These are phyloP conservation scores for Byssothecium circinans DNA, from an alignment of 2,329 filamentous ascomycete species.

Conservation along the genomic window DNA sequence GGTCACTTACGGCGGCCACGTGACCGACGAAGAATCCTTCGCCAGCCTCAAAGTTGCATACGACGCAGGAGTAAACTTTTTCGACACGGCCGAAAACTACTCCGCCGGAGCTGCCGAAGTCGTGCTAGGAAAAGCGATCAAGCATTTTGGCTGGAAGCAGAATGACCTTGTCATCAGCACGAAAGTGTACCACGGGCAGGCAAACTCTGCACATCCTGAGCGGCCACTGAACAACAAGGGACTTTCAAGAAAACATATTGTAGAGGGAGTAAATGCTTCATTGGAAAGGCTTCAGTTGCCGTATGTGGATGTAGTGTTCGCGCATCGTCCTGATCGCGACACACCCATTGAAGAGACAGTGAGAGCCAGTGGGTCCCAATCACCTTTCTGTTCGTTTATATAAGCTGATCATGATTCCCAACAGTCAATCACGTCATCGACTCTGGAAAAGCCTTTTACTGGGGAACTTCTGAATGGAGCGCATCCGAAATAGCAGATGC, in stretches of 20 bases:
- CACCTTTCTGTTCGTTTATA: too few species aligned
- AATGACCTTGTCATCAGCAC: slow-evolving; percentile 43
- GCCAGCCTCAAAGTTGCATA: too few species aligned
- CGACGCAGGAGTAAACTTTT: too few species aligned
- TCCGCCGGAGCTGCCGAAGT: slow-evolving; percentile 57
- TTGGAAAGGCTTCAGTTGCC: slow-evolving; percentile 61
- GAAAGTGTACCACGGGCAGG: slow-evolving; percentile 62
- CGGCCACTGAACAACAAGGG: slow-evolving; percentile 65
- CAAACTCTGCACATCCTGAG: slow-evolving; percentile 57
- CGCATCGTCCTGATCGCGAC: slow-evolving; percentile 67
- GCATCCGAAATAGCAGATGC: slow-evolving; percentile 63
- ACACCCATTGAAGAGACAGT: slow-evolving; percentile 74
- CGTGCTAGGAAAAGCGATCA: slow-evolving; percentile 59
- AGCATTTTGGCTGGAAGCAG: slow-evolving; percentile 57
- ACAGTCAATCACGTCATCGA: slow-evolving; percentile 73
- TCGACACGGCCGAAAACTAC: slow-evolving; percentile 36
- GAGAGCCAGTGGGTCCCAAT: too few species aligned
- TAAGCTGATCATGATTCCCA: too few species aligned
- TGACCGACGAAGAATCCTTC: too few species aligned
- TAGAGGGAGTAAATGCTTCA: slow-evolving; percentile 66
- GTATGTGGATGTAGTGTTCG: slow-evolving; percentile 71
- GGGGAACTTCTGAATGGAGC: slow-evolving; percentile 63
- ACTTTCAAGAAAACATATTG: slow-evolving; percentile 69
- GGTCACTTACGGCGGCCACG: too few species aligned
- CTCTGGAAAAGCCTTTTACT: slow-evolving; percentile 68